phyloP scores from a whole-genome alignment of 2,329 filamentous ascomycete genomes.

The Beauveria pseudobassiana region DNA sequence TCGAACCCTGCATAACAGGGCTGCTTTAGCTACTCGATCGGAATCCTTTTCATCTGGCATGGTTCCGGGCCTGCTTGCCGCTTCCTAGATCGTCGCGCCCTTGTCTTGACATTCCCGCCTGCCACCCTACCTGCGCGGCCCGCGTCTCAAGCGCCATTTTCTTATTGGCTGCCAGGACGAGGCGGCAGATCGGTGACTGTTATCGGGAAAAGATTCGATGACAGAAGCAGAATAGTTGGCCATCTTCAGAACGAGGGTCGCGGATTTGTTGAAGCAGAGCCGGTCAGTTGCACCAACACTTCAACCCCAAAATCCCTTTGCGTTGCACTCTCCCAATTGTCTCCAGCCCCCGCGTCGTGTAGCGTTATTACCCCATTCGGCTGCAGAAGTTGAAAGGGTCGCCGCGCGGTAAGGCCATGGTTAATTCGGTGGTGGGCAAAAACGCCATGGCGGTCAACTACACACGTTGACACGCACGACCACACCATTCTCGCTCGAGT shows the following conservation, averaged over 20 bases:
- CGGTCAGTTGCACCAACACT: neutral
- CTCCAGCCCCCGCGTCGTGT: neutral
- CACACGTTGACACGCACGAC: too few species aligned
- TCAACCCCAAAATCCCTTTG: neutral
- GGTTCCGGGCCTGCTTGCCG: neutral
- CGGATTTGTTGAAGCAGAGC: neutral
- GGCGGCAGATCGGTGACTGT: neutral
- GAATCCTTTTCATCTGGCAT: neutral
- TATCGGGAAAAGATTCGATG: neutral
- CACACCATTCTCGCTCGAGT: too few species aligned
- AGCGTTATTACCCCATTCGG: neutral
- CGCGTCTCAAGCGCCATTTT: too few species aligned
- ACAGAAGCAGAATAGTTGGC: too few species aligned
- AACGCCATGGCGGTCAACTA: neutral
- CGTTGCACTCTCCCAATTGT: neutral
- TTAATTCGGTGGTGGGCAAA: too few species aligned
- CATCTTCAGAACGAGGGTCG: too few species aligned
- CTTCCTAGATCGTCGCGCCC: neutral
- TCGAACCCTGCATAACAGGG: neutral
- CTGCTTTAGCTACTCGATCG: too few species aligned
- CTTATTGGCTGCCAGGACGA: too few species aligned
- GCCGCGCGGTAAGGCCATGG: neutral
- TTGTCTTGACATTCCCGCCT: neutral
- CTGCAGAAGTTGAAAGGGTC: neutral
- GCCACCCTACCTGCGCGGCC: neutral